Percentiles rank a stretch among this genome's conserved stretches.
Conservation (phyloP, 169 alveolate genomes). For the Eimeria maxima region DNA sequence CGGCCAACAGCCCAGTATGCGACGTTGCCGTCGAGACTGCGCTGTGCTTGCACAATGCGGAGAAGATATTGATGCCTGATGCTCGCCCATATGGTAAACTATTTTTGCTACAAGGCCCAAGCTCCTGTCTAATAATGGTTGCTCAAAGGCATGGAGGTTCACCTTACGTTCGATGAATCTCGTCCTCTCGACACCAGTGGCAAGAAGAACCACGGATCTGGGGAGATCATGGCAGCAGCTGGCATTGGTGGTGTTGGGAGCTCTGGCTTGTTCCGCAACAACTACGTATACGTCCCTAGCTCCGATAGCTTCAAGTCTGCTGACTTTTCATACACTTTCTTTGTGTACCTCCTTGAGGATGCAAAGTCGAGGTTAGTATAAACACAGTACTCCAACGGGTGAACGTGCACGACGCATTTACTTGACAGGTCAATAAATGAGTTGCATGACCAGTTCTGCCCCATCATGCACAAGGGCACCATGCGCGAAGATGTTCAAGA, state of each 20-base stretch:
- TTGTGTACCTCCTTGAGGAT: constrained; percentile 89
- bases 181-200: constrained; percentile 93
- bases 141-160: constrained; percentile 88
- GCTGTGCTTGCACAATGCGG: constrained; percentile 75
- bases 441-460: constrained; percentile 88
- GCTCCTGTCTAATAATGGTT: neutral
- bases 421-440: constrained; percentile 55
- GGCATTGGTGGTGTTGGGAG: constrained; percentile 94
- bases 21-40: constrained; percentile 83
- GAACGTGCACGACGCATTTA: neutral
- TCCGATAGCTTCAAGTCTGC: constrained; percentile 86
- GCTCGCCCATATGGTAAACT: constrained; percentile 80
- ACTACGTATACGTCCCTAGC: constrained; percentile 88
- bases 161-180: constrained; percentile 89
- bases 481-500: constrained; percentile 89
- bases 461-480: constrained; percentile 92
- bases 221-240: constrained; percentile 90
- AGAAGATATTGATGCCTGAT: constrained; percentile 78
- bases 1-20: constrained; percentile 71
- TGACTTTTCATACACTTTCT: constrained; percentile 91
- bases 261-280: constrained; percentile 91
- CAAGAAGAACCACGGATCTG: constrained; percentile 91
- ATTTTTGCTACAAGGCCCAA: neutral
- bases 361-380: constrained; percentile 85
- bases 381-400: neutral